A percentile compares a stretch with the other conserved stretches of the same genome.
phyloP scores from a whole-genome alignment of 306 rosid species.

The Pyrus bretschneideri region DNA sequence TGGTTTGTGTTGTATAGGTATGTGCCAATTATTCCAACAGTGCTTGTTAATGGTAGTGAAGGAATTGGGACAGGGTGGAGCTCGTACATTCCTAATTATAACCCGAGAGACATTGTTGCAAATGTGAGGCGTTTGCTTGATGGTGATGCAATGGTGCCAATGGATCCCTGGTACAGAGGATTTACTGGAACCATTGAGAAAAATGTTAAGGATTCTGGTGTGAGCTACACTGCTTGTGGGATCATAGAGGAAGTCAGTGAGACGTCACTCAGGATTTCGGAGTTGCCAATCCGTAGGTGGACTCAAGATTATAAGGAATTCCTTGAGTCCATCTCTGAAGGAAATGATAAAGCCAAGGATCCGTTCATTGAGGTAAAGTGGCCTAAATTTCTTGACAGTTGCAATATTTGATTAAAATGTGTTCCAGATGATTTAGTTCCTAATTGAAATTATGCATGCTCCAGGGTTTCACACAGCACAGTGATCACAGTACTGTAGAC shows the following conservation, averaged over 20 bases:
- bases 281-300: slow-evolving; percentile 86
- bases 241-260: slow-evolving; percentile 52
- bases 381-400: background rate
- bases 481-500: slow-evolving; percentile 70
- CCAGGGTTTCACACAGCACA: slow-evolving; percentile 80
- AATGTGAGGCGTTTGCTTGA: slow-evolving; percentile 64
- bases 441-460: background rate
- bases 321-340: slow-evolving; percentile 61
- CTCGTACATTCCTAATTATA: slow-evolving; percentile 83
- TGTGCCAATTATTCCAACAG: slow-evolving; percentile 74
- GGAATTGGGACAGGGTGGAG: slow-evolving; percentile 97
- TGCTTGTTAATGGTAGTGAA: slow-evolving; percentile 94
- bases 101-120: slow-evolving; percentile 79
- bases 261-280: slow-evolving; percentile 52
- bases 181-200: slow-evolving; percentile 68
- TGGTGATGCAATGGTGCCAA: slow-evolving; percentile 54
- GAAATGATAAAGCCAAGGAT: slow-evolving; percentile 68
- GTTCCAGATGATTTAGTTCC: background rate
- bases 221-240: slow-evolving; percentile 54
- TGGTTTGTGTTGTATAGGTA: slow-evolving; percentile 41
- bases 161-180: slow-evolving; percentile 99
- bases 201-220: slow-evolving; percentile 54
- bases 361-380: slow-evolving; percentile 63
- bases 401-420: background rate
- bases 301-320: slow-evolving; percentile 91